Evolutionary conservation across 176 grass and related monocot genomes (phyloP).

Genomic region (Triticum turgidum): DNA sequence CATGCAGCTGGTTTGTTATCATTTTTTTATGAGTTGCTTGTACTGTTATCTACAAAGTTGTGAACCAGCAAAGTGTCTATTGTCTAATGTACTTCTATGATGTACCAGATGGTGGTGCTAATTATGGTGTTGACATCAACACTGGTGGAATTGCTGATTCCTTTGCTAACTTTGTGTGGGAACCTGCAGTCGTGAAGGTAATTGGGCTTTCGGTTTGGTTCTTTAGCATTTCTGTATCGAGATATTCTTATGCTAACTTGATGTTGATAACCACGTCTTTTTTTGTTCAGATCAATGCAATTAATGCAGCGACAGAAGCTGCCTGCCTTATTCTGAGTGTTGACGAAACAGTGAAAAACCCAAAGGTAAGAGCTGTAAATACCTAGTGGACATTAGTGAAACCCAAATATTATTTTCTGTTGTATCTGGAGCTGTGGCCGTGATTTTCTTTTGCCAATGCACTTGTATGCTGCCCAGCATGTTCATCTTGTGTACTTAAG

Average conservation of each 20-base stretch:
- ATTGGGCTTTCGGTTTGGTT: slow-evolving; percentile 9
- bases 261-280: not conserved
- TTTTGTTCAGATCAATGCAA: slow-evolving; percentile 90
- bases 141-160: slow-evolving; percentile 95
- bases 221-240: slow-evolving; percentile 2
- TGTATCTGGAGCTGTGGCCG: not conserved
- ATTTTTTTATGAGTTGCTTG: not conserved
- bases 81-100: slow-evolving; percentile 11
- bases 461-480: not conserved
- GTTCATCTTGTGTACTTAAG: not conserved
- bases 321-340: slow-evolving; percentile 90
- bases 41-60: slow-evolving; percentile 1
- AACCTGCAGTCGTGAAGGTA: slow-evolving; percentile 99
- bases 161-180: slow-evolving; percentile 96
- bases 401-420: not conserved
- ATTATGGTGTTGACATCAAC: slow-evolving; percentile 93
- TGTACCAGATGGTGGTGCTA: slow-evolving; percentile 78
- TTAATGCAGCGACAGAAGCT: slow-evolving; percentile 88
- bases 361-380: slow-evolving; percentile 65
- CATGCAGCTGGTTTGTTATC: slow-evolving; percentile 73
- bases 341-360: slow-evolving; percentile 96
- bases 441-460: not conserved
- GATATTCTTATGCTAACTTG: not conserved
- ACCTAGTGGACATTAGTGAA: not conserved
- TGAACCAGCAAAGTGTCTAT: not conserved